Base-by-base conservation (phyloP, 257 asterid species). In the Lithospermum erythrorhizon region DNA sequence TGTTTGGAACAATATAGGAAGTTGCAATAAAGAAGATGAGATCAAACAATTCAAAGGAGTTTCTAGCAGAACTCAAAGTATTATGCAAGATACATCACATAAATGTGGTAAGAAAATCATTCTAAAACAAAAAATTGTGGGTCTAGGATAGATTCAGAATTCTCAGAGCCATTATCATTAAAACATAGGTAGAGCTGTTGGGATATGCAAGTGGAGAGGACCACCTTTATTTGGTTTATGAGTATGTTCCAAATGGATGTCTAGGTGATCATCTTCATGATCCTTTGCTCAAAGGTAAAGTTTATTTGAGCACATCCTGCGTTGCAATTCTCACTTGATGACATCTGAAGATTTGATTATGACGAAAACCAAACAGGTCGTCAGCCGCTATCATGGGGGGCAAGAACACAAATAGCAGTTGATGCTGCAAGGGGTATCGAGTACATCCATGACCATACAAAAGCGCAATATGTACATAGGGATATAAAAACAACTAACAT, bases 21-120 rank as follows among this genome's bases (percentile, higher is more conserved):
- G 80, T 83, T 68, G 96, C 96, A 65, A 70, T 89, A 72, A 89
- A 89, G 82, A 83, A 82, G 75, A 89, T 89, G 96, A 80, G 90
- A 71, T 86, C 95, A 6, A 82, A 77, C 79, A 80, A 79, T 75
- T 78, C 87, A n/a, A 89, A 83, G 77, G 96, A 89, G 73, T 89
- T 89, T 75, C 73, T 82, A 3, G 96, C 96, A 52, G 96, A 89
- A 75, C 83, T 89, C 62, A 86, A 76, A 62, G 95, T 82, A 63
- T 71, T 89, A 55, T 82, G 94, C 86, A 86, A 77, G 78, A 83
- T 89, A 62, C 96, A 89, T 70, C 96, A 89, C 57, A 86, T 86
- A 58, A 89, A 89, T 67, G 95, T 86, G 87, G 95, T 86, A 77
- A 76, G 90, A 9, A 27, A 58, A 65, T 25, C 57, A 60, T 20